Evolutionary conservation across 768 basidiomycete species (phyloP).

Genomic region (Hortiboletus flavorubellus): DNA sequence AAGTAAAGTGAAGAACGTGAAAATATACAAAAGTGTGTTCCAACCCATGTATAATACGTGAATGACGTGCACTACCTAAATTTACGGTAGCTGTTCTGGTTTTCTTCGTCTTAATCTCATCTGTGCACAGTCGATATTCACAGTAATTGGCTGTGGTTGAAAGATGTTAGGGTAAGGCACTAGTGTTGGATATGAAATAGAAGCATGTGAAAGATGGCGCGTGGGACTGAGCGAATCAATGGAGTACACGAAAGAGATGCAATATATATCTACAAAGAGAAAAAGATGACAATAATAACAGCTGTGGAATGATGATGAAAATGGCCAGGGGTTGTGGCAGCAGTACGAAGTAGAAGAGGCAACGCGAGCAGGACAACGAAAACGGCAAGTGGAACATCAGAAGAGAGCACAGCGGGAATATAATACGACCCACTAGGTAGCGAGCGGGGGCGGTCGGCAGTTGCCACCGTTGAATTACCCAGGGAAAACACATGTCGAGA

Average conservation of each 20-base stretch:
- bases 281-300: not conserved
- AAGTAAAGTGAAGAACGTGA: not conserved
- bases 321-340: not conserved
- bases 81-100: conserved; percentile 7
- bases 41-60: not conserved
- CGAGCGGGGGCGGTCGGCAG: not conserved
- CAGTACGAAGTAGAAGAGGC: not conserved
- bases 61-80: conserved; percentile 4
- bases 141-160: not conserved
- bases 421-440: not conserved
- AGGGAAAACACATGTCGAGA: not conserved
- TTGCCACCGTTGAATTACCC: not conserved
- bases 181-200: conserved; percentile 2
- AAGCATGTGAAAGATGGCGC: conserved; percentile 14
- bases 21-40: not conserved
- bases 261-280: conserved; percentile 11
- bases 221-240: not conserved
- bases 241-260: not conserved
- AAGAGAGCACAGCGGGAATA: not conserved
- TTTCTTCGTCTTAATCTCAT: not conserved
- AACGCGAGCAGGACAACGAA: not conserved
- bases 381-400: not conserved
- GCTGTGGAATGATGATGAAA: too few relatives aligned
- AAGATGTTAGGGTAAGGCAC: not conserved
- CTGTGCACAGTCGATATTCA: conserved; percentile 10